These are phyloP conservation scores for Prinsepia uniflora DNA, from an alignment of 306 rosid genomes.

Conservation along the genomic window DNA sequence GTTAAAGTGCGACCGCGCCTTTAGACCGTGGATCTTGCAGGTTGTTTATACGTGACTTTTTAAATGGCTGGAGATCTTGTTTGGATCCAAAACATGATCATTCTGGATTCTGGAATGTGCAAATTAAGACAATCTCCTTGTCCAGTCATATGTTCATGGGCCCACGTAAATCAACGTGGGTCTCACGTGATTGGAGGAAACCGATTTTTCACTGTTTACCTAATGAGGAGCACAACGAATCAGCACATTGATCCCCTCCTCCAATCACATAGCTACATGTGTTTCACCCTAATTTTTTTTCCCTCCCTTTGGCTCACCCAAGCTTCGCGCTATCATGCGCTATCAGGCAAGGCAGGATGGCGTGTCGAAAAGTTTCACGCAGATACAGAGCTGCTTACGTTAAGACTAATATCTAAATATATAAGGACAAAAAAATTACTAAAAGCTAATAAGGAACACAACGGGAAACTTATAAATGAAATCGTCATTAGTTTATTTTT, in stretches of 20 bases:
- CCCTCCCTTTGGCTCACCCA: too few relatives aligned
- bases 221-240: background rate
- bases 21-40: background rate
- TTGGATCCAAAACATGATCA: too few relatives aligned
- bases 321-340: too few relatives aligned
- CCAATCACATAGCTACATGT: background rate
- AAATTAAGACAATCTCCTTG: background rate
- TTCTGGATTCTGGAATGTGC: background rate
- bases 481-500: too few relatives aligned
- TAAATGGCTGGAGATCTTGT: background rate
- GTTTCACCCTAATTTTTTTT: background rate
- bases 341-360: too few relatives aligned
- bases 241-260: background rate
- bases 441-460: too few relatives aligned
- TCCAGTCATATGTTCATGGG: background rate
- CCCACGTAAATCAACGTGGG: background rate
- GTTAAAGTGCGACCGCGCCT: background rate
- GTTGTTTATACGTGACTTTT: background rate
- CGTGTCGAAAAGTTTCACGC: too few relatives aligned
- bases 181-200: background rate
- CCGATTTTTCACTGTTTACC: background rate
- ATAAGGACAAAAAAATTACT: too few relatives aligned
- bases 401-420: too few relatives aligned
- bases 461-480: too few relatives aligned
- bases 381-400: too few relatives aligned